Conservation (phyloP, 495 filamentous ascomycete species). For the Trichoderma orchidacearum region DNA sequence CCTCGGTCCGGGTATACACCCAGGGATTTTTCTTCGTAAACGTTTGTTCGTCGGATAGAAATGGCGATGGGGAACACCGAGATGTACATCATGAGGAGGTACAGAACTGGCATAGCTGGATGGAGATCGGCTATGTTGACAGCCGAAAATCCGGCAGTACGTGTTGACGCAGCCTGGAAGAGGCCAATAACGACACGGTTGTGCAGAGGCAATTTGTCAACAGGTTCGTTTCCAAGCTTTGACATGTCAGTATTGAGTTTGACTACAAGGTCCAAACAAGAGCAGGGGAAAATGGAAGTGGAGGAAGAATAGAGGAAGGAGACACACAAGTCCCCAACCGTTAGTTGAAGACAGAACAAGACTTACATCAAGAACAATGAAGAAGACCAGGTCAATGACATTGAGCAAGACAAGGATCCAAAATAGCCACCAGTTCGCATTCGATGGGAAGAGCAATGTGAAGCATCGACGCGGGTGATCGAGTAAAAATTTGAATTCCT, state of each 20-base stretch:
- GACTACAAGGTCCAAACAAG: no score
- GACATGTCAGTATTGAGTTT: not conserved
- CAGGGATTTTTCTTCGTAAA: slow-evolving; percentile 82
- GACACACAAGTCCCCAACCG: no score
- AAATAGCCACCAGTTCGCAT: slow-evolving; percentile 85
- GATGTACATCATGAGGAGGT: slow-evolving; percentile 96
- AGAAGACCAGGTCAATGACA: slow-evolving; percentile 66
- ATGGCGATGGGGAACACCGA: slow-evolving; percentile 91
- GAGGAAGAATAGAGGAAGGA: no score
- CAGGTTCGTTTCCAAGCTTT: slow-evolving; percentile 51
- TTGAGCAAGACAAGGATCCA: slow-evolving; percentile 66
- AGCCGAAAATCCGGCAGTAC: slow-evolving; percentile 70
- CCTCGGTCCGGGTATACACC: slow-evolving; percentile 50
- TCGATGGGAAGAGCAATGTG: slow-evolving; percentile 70
- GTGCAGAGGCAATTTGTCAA: slow-evolving; percentile 45
- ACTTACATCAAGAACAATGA: slow-evolving; percentile 70
- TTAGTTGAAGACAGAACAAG: not conserved
- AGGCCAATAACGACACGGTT: slow-evolving; percentile 62
- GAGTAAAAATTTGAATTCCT: slow-evolving; percentile 72
- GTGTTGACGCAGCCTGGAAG: slow-evolving; percentile 70
- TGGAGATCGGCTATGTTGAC: slow-evolving; percentile 61
- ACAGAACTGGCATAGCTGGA: slow-evolving; percentile 78
- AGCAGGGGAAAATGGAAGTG: no score
- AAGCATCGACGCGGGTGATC: slow-evolving; percentile 88
- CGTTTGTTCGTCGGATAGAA: slow-evolving; percentile 76